Conservation (phyloP, 305 asterid species). For the Plantago coronopus region DNA sequence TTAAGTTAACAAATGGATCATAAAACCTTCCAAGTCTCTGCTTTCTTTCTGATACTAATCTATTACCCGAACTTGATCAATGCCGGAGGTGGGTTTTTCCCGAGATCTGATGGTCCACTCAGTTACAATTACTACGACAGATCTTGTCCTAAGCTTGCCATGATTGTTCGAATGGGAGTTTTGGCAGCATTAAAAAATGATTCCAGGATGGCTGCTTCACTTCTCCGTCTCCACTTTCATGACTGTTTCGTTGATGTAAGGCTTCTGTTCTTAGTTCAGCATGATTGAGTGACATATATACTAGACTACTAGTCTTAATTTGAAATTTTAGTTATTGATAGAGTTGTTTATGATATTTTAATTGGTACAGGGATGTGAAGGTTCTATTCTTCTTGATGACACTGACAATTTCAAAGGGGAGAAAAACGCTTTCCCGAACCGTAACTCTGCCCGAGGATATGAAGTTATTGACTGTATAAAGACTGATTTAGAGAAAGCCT, state of each 20-base stretch:
- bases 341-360: not conserved
- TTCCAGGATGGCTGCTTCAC: constrained; percentile 70
- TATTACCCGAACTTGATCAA: constrained; percentile 5
- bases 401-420: constrained; percentile 54
- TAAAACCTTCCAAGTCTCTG: constrained; percentile 10
- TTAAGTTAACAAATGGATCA: constrained; percentile 29
- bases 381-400: constrained; percentile 70
- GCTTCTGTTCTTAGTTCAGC: not conserved
- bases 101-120: constrained; percentile 33
- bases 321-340: not conserved
- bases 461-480: constrained; percentile 62
- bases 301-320: no score
- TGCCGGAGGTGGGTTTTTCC: constrained; percentile 17
- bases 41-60: constrained; percentile 19
- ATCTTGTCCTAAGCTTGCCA: constrained; percentile 51
- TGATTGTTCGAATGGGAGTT: constrained; percentile 51
- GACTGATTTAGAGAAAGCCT: constrained; percentile 50
- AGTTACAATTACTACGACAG: constrained; percentile 49
- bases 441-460: constrained; percentile 59
- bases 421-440: constrained; percentile 63
- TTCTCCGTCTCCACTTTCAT: constrained; percentile 72
- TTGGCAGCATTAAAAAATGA: constrained; percentile 56
- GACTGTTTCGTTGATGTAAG: constrained; percentile 76
- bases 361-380: constrained; percentile 69
- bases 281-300: no score